Percentiles rank a stretch among this genome's conserved stretches.
These are phyloP conservation scores for Fusarium sp. DNA, from an alignment of 2,329 filamentous ascomycete species.

Conservation along the genomic window DNA sequence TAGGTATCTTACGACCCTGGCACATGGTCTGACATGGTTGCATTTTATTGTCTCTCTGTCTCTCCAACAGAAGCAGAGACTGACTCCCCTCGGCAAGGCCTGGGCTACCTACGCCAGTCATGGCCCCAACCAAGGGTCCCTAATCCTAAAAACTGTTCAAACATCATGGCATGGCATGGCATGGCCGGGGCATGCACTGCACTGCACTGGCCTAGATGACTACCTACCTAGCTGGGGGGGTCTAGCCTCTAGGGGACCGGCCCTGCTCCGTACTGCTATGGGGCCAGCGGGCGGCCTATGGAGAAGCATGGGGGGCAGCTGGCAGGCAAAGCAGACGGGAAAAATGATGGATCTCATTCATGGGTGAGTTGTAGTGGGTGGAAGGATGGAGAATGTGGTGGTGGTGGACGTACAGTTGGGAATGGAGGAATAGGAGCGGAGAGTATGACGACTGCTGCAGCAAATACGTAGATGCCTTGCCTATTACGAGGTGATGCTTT, in stretches of 20 bases:
- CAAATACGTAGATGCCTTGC: not conserved
- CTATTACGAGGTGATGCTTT: slow-evolving; percentile 22
- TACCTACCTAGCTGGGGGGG: slow-evolving; percentile 6
- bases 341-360: slow-evolving; percentile 31
- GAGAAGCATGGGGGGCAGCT: slow-evolving; percentile 20
- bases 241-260: not conserved
- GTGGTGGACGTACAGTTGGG: slow-evolving; percentile 17
- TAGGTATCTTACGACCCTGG: slow-evolving; percentile 40
- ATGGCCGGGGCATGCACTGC: slow-evolving; percentile 6
- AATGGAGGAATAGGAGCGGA: slow-evolving; percentile 14
- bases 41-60: slow-evolving; percentile 32
- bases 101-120: slow-evolving; percentile 26
- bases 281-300: slow-evolving; percentile 19
- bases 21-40: slow-evolving; percentile 46
- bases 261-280: slow-evolving; percentile 31
- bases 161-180: not conserved
- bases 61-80: not conserved
- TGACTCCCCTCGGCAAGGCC: slow-evolving; percentile 27
- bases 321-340: slow-evolving; percentile 26
- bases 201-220: not conserved
- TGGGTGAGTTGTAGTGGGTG: slow-evolving; percentile 8
- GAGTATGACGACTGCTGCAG: slow-evolving; percentile 23
- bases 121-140: slow-evolving; percentile 21
- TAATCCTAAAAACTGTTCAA: slow-evolving; percentile 17
- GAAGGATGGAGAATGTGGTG: slow-evolving; percentile 17